phyloP scores from a whole-genome alignment of 208 protist genomes.

The Porcisia deanei region DNA sequence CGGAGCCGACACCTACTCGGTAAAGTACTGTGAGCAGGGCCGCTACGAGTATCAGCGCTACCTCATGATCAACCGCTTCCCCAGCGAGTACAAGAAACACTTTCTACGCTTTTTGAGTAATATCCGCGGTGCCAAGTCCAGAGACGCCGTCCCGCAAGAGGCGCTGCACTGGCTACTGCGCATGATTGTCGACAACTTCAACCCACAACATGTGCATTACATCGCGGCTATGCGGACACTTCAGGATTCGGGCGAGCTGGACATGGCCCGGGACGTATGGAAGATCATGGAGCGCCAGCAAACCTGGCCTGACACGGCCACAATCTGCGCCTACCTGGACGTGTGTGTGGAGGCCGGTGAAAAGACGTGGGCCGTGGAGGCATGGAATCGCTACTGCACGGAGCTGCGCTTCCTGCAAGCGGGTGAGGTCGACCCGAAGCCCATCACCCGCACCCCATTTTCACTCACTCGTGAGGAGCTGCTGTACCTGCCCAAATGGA shows the following conservation, averaged over 20 bases:
- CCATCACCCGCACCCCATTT: slow-evolving; percentile 84
- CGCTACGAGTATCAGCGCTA: slow-evolving; percentile 93
- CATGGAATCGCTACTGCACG: slow-evolving; percentile 92
- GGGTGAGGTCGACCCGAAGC: slow-evolving; percentile 90
- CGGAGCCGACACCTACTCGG: slow-evolving; percentile 90
- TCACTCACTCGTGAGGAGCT: slow-evolving; percentile 87
- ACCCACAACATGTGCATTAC: slow-evolving; percentile 93
- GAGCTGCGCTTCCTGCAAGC: slow-evolving; percentile 78
- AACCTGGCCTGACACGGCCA: slow-evolving; percentile 89
- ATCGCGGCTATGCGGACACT: slow-evolving; percentile 87
- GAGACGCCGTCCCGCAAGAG: slow-evolving; percentile 73
- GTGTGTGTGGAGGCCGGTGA: slow-evolving; percentile 76
- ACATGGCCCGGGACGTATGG: slow-evolving; percentile 93
- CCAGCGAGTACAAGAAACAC: slow-evolving; percentile 92
- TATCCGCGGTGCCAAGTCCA: slow-evolving; percentile 47
- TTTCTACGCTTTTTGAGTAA: slow-evolving; percentile 82
- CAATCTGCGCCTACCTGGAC: slow-evolving; percentile 87
- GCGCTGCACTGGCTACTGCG: slow-evolving; percentile 92
- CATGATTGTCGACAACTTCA: slow-evolving; percentile 95
- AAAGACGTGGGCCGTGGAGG: slow-evolving; percentile 84
- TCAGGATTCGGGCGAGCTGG: slow-evolving; percentile 67
- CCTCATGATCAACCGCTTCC: slow-evolving; percentile 92
- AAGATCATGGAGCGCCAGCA: slow-evolving; percentile 93
- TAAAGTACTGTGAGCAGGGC: slow-evolving; percentile 92
- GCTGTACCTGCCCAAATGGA: slow-evolving; percentile 92